Conservation (phyloP, 805 yeast species). For the Kodamaea kaohsiungensis region DNA sequence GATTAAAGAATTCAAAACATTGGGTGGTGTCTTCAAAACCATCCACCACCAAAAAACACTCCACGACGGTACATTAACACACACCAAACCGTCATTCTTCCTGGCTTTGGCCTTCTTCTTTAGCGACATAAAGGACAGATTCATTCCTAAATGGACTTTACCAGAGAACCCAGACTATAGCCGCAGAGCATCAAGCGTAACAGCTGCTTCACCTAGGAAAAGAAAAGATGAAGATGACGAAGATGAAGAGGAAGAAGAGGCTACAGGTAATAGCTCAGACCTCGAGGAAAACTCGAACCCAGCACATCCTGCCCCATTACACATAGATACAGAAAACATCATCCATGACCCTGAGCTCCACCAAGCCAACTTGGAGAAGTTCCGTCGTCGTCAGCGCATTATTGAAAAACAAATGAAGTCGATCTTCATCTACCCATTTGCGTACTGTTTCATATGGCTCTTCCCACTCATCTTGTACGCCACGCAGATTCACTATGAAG, state of each 20-base stretch:
- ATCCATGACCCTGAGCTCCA: constrained; percentile 47
- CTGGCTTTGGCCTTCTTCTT: constrained; percentile 33
- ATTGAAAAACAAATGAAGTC: constrained; percentile 78
- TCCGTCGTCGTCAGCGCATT: constrained; percentile 61
- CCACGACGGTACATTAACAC: constrained; percentile 11
- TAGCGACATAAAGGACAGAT: constrained; percentile 19
- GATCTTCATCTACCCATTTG: constrained; percentile 80
- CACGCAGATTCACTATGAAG: constrained; percentile 52
- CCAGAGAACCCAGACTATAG: constrained; percentile 20
- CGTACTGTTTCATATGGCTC: constrained; percentile 79
- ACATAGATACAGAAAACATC: constrained; percentile 21
- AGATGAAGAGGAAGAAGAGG: constrained; percentile 19
- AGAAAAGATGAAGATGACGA: constrained; percentile 27
- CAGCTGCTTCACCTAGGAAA: neutral
- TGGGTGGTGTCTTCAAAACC: constrained; percentile 48
- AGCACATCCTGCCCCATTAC: neutral
- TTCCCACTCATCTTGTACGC: constrained; percentile 73
- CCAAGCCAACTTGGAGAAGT: constrained; percentile 57
- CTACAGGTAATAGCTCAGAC: constrained; percentile 21
- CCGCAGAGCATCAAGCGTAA: constrained; percentile 4
- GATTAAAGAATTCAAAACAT: constrained; percentile 55
- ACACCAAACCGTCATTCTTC: constrained; percentile 33
- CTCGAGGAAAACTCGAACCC: neutral
- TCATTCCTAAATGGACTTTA: constrained; percentile 29
- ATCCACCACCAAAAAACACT: constrained; percentile 22